Base-by-base conservation (phyloP, 2,329 filamentous ascomycete genomes). In the Colletotrichum euphorbiae region DNA sequence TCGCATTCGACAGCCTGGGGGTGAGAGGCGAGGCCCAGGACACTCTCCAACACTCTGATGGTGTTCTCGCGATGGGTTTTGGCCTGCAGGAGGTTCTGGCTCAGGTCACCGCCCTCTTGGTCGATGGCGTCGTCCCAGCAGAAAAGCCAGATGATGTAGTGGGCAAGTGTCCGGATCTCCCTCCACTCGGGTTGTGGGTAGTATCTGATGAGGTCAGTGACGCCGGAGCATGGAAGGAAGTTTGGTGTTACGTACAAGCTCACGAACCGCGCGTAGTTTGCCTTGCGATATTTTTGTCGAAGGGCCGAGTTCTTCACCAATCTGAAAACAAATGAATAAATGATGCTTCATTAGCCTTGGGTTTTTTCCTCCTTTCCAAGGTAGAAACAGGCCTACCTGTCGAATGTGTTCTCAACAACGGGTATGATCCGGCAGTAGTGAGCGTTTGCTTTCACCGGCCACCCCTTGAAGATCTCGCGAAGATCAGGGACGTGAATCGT, bases 81-180 rank as follows among this genome's bases (percentile, higher is more conserved):
- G 6, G 75, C 77, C 1, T 57, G 45, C 5, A 61, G 62, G 40
- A 75, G 74, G 51, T 79, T 72, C 5, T 50, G 67, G 48, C 73
- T 73, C 54, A 78, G 55, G 33, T 74, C 74, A 17, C 42, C 71
- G 70, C 69, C 76, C 75, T 46, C 73, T 72, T 15, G 72, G 59
- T 79, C 77, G 11, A 78, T 72, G 15, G 72, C 72, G 45, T 79
- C 77, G 21, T 78, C 76, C 77, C 77, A 79, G 61, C 75, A 75
- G 15, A 79, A 69, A 15, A 78, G 46, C 77, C 77, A 78, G 38
- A 72, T 68, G 17, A 69, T 71, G 45, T 72, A 77, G 42, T 75
- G 57, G 2, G 72, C 70, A 46, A 78, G 62, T 6, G 70, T 69
- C 36, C 73, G 65, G 3, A 77, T 50, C n/a, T 61, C 63, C 1